Conservation (phyloP, 306 rosid genomes). For the Lathyrus aphaca region DNA sequence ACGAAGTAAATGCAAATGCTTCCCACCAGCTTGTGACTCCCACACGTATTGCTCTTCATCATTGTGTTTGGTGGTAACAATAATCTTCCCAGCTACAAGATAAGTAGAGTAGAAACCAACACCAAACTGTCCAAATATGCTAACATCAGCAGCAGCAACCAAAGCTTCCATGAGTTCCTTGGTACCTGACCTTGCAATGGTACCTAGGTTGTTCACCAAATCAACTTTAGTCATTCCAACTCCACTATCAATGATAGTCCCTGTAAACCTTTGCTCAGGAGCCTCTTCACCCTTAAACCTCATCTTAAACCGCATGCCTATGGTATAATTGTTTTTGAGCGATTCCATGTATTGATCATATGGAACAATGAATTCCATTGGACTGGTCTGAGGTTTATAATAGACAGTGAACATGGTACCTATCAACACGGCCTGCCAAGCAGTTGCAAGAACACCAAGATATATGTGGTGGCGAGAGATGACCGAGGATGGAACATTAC, state of each 20-base stretch:
- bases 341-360: conserved; percentile 87
- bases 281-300: conserved; percentile 98
- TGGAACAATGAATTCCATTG: conserved; percentile 90
- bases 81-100: conserved; percentile 85
- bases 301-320: conserved; percentile 97
- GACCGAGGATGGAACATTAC: conserved; percentile 87
- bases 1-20: too few species aligned
- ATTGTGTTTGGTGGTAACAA: conserved; percentile 88
- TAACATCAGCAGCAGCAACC: conserved; percentile 98
- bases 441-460: conserved; percentile 98
- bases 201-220: conserved; percentile 94
- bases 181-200: conserved; percentile 96
- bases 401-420: conserved; percentile 94
- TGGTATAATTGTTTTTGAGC: conserved; percentile 63
- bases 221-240: conserved; percentile 97
- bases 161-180: conserved; percentile 97
- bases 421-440: conserved; percentile 87
- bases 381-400: conserved; percentile 98
- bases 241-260: conserved; percentile 89
- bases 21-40: too few species aligned
- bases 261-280: conserved; percentile 96
- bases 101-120: conserved; percentile 95
- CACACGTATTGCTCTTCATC: conserved; percentile 93
- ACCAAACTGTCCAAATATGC: conserved; percentile 97
- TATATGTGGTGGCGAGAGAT: conserved; percentile 99